Conservation (phyloP, 345 rosid species). For the Murraya paniculata region DNA sequence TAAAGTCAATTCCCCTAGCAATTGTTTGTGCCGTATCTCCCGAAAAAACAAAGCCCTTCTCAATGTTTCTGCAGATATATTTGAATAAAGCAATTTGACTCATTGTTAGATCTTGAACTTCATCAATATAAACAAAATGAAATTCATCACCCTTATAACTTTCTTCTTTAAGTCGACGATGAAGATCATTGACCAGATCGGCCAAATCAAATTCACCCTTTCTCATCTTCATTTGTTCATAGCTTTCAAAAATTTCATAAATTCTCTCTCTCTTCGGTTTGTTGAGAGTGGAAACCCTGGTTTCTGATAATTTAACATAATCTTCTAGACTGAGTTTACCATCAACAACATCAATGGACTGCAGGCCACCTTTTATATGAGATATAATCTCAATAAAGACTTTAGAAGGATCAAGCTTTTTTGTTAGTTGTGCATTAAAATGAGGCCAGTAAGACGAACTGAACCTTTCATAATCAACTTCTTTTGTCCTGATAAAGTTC, state of each 20-base stretch:
- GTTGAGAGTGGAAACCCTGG: conserved; percentile 37
- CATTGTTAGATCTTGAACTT: conserved; percentile 64
- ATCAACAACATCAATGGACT: conserved; percentile 20
- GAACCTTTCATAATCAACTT: conserved; percentile 47
- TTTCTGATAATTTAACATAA: conserved; percentile 34
- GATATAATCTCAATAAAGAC: conserved; percentile 58
- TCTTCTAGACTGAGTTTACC: conserved; percentile 33
- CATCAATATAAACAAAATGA: conserved; percentile 57
- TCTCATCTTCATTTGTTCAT: conserved; percentile 43
- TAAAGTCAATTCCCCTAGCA: conserved; percentile 47
- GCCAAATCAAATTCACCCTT: conserved; percentile 54
- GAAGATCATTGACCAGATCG: conserved; percentile 57
- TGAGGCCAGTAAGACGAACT: conserved; percentile 51
- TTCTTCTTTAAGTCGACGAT: conserved; percentile 30
- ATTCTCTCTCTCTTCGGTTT: conserved; percentile 27
- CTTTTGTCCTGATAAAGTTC: conserved; percentile 38
- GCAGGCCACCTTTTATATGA: conserved; percentile 52
- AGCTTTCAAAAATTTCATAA: conserved; percentile 39
- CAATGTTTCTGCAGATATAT: conserved; percentile 34
- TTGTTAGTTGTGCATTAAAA: conserved; percentile 32
- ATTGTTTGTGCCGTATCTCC: conserved; percentile 35
- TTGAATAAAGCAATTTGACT: conserved; percentile 52
- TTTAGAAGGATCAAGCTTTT: conserved; percentile 43
- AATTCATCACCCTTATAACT: conserved; percentile 32
- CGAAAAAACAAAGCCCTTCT: conserved; percentile 48